Conservation (phyloP, 495 filamentous ascomycete genomes). For the Evernia prunastri region DNA sequence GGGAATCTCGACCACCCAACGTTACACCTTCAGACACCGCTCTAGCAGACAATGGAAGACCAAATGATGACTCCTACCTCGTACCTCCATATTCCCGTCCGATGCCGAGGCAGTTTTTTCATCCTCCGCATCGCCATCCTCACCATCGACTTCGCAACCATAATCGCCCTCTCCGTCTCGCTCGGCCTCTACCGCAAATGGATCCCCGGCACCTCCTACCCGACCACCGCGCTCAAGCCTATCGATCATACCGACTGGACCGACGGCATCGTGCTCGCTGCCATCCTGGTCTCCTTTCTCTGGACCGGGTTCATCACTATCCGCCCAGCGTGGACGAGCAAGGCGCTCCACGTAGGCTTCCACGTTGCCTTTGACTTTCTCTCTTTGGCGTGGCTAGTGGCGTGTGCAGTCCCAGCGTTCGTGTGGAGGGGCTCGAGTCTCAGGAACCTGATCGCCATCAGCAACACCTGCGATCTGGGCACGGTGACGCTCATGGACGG, state of each 20-base stretch:
- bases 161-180: neutral
- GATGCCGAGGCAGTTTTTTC: neutral
- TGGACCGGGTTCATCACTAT: neutral
- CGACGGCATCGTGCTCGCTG: neutral
- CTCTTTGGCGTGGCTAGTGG: neutral
- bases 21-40: neutral
- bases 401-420: neutral
- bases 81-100: neutral
- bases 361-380: neutral
- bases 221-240: neutral
- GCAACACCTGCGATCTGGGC: neutral
- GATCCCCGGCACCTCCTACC: neutral
- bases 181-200: neutral
- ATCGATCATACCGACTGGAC: neutral
- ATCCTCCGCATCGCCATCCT: neutral
- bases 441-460: neutral
- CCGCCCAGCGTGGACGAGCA: neutral
- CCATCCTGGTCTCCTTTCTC: neutral
- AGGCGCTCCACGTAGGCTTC: neutral
- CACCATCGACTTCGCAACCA: neutral
- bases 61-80: neutral
- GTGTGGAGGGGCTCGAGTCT: neutral
- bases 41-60: neutral
- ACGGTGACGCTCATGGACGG: neutral
- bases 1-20: neutral